These are phyloP conservation scores for Beta macrorhiza DNA, from an alignment of 179 eudicot species.

Conservation along the genomic window DNA sequence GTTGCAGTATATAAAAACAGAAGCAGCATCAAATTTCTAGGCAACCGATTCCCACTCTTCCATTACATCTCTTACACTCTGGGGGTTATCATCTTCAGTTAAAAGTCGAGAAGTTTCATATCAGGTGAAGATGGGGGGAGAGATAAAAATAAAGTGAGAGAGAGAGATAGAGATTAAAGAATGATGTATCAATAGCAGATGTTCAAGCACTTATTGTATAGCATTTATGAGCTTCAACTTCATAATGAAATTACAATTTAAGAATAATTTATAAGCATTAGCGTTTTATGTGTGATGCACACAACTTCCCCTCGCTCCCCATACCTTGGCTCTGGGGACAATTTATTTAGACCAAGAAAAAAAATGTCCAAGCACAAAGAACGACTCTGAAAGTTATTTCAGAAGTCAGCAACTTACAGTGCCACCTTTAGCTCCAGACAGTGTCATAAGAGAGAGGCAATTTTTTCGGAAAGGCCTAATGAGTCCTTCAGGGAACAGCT, in stretches of 20 bases:
- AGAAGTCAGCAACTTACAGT: conserved; percentile 53
- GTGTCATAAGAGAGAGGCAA: conserved; percentile 95
- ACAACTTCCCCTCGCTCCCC: neutral
- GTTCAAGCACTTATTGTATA: neutral
- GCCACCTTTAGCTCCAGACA: conserved; percentile 98
- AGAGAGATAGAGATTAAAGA: too few species aligned
- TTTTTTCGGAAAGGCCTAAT: conserved; percentile 81
- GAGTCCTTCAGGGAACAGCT: conserved; percentile 70
- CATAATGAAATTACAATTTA: neutral
- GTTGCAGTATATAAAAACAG: too few species aligned
- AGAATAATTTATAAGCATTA: neutral
- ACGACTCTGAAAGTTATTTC: conserved; percentile 2
- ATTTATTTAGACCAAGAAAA: neutral
- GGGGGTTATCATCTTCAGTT: too few species aligned
- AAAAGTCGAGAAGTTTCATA: too few species aligned
- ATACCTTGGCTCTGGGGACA: neutral
- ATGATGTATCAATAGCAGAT: too few species aligned
- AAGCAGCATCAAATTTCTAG: too few species aligned
- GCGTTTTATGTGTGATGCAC: neutral
- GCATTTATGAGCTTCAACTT: neutral
- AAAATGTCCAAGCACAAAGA: neutral
- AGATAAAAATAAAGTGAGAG: too few species aligned
- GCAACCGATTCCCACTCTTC: too few species aligned
- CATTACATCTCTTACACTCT: too few species aligned
- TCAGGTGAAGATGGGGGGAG: too few species aligned